Evolutionary conservation across 768 basidiomycete species (phyloP).

Genomic region (Lactifluus echinatus): DNA sequence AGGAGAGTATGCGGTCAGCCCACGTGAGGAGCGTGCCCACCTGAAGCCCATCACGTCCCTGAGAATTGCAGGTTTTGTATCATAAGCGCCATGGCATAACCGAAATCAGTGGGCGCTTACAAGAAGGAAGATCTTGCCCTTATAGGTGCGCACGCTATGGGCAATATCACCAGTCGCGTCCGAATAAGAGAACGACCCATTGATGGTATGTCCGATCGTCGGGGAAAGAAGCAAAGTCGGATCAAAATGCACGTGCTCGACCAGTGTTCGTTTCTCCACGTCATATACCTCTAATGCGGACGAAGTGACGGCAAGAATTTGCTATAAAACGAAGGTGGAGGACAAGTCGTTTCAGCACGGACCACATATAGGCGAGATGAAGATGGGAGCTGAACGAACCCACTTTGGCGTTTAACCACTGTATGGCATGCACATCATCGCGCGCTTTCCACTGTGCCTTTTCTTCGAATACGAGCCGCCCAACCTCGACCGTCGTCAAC

Average conservation of each 20-base stretch:
- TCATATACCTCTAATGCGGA: conserved; percentile 64
- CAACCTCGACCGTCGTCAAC: conserved; percentile 48
- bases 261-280: conserved; percentile 39
- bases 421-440: conserved; percentile 59
- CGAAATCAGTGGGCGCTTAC: conserved; percentile 38
- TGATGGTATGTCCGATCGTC: conserved; percentile 37
- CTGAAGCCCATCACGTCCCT: conserved; percentile 59
- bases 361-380: not conserved
- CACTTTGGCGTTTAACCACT: conserved; percentile 87
- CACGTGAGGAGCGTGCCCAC: conserved; percentile 87
- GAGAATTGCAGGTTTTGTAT: conserved; percentile 7
- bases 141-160: conserved; percentile 73
- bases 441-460: conserved; percentile 51
- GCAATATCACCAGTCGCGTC: conserved; percentile 47
- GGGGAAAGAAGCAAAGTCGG: conserved; percentile 48
- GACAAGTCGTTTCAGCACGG: not conserved
- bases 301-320: conserved; percentile 56
- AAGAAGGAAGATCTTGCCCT: conserved; percentile 84
- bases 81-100: not conserved
- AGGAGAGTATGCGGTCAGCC: conserved; percentile 84
- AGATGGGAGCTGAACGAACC: conserved; percentile 34
- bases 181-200: conserved; percentile 39
- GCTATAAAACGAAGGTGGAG: conserved; percentile 33
- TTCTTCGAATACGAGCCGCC: conserved; percentile 55
- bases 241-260: conserved; percentile 58